phyloP scores from a whole-genome alignment of 2,329 filamentous ascomycete genomes.

The Pseudonectria buxi region DNA sequence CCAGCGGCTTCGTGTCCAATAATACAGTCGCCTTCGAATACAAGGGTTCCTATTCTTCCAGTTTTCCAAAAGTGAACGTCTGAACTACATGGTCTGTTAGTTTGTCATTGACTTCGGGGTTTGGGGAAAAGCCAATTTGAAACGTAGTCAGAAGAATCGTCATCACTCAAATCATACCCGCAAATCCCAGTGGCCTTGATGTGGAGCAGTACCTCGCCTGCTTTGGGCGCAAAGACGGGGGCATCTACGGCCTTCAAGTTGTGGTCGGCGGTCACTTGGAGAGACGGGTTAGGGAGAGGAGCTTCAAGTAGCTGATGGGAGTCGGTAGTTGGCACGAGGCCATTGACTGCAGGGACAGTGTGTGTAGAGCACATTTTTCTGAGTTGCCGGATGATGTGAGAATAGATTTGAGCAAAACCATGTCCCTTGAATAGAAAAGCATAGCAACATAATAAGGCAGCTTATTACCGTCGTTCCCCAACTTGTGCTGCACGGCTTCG shows the following conservation, averaged over 20 bases:
- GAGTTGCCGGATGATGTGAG: too few relatives aligned
- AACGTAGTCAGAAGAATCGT: too few relatives aligned
- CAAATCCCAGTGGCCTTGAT: constrained; percentile 59
- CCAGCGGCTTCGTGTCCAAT: constrained; percentile 60
- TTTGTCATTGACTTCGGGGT: too few relatives aligned
- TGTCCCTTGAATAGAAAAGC: too few relatives aligned
- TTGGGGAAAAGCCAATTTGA: too few relatives aligned
- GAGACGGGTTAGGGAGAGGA: constrained; percentile 25
- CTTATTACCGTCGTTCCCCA: too few relatives aligned
- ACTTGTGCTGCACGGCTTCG: too few relatives aligned
- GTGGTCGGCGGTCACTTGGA: constrained; percentile 51
- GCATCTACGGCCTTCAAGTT: constrained; percentile 49
- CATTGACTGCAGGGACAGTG: too few relatives aligned
- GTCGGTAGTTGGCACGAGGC: background rate
- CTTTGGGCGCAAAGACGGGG: constrained; percentile 46
- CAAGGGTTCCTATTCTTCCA: constrained; percentile 55
- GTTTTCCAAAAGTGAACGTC: constrained; percentile 64
- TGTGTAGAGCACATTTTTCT: too few relatives aligned
- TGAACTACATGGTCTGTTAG: constrained; percentile 44
- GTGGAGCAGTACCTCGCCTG: constrained; percentile 52
- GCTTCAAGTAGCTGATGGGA: constrained; percentile 14
- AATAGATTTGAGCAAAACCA: too few relatives aligned
- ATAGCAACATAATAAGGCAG: too few relatives aligned
- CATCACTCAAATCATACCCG: constrained; percentile 39
- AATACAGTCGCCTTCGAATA: constrained; percentile 57